A percentile compares a stretch with the other conserved stretches of the same genome.
These are phyloP conservation scores for Clarireedia hainanense DNA, from an alignment of 2,329 filamentous ascomycete species.

Conservation along the genomic window DNA sequence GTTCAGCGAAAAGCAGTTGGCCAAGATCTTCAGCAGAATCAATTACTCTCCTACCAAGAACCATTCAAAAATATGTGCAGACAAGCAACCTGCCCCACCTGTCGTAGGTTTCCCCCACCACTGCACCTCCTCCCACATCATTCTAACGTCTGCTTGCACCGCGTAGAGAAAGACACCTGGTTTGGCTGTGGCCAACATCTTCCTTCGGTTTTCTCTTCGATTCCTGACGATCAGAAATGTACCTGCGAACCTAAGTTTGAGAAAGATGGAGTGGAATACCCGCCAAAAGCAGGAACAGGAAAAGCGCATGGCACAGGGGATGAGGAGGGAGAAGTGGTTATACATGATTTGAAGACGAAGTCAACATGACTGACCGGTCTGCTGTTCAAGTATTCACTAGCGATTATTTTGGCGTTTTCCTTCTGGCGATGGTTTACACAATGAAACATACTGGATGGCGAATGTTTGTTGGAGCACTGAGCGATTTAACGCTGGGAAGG, in stretches of 20 bases:
- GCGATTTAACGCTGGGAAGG: too few species aligned
- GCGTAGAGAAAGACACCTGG: slow-evolving; percentile 43
- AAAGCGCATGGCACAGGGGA: slow-evolving; percentile 6
- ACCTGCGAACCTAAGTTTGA: slow-evolving; percentile 43
- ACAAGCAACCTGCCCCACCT: slow-evolving; percentile 41
- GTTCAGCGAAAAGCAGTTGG: too few species aligned
- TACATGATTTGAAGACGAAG: slow-evolving; percentile 4
- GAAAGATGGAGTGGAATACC: slow-evolving; percentile 43
- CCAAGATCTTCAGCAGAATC: too few species aligned
- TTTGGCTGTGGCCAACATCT: slow-evolving; percentile 45
- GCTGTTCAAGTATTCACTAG: not conserved
- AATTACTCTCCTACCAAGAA: too few species aligned
- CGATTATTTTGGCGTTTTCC: not conserved
- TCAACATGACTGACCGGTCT: slow-evolving; percentile 2
- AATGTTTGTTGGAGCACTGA: too few species aligned
- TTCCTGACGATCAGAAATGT: slow-evolving; percentile 45
- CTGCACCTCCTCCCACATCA: slow-evolving; percentile 1
- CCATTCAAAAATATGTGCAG: slow-evolving; percentile 20
- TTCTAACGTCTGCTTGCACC: not conserved
- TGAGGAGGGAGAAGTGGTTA: slow-evolving; percentile 4
- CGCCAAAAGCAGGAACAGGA: slow-evolving; percentile 38
- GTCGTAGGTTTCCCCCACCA: slow-evolving; percentile 35
- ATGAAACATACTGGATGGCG: not conserved
- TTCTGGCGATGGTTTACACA: not conserved
- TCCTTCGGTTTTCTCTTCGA: slow-evolving; percentile 42